Evolutionary conservation across 169 alveolate species (phyloP).

Genomic region (Perkinsus chesapeaki): DNA sequence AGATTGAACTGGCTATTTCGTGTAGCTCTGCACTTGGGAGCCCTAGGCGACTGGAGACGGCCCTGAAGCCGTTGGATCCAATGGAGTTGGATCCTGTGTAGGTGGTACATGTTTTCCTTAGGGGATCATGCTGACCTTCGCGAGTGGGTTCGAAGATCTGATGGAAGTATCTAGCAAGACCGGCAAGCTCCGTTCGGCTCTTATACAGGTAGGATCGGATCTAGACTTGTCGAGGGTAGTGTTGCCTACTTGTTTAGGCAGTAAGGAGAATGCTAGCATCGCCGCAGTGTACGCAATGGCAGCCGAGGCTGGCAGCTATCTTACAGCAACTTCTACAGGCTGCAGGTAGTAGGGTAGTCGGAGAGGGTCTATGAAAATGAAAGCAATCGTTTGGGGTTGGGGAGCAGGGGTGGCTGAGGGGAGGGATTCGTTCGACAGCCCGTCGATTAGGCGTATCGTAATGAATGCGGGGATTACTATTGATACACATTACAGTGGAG

Average conservation of each 20-base stretch:
- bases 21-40: no score
- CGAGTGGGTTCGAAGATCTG: not conserved
- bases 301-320: not conserved
- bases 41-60: no score
- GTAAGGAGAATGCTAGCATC: not conserved
- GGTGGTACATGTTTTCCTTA: not conserved
- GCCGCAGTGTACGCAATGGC: not conserved
- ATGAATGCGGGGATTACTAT: no score
- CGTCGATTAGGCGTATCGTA: no score
- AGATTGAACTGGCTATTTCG: no score
- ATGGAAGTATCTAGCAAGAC: not conserved
- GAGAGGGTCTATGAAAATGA: no score
- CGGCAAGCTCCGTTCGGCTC: not conserved
- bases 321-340: not conserved
- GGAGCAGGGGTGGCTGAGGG: no score
- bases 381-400: no score
- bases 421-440: no score
- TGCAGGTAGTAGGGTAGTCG: not conserved
- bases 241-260: not conserved
- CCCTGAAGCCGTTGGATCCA: no score
- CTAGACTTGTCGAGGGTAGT: not conserved
- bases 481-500: no score
- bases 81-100: no score
- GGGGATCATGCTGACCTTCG: not conserved
- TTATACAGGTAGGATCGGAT: not conserved